Percentiles rank a stretch among this genome's conserved stretches.
These are phyloP conservation scores for Geosiphon pyriformis DNA, from an alignment of 192 early-diverging fungal genomes.

Conservation along the genomic window DNA sequence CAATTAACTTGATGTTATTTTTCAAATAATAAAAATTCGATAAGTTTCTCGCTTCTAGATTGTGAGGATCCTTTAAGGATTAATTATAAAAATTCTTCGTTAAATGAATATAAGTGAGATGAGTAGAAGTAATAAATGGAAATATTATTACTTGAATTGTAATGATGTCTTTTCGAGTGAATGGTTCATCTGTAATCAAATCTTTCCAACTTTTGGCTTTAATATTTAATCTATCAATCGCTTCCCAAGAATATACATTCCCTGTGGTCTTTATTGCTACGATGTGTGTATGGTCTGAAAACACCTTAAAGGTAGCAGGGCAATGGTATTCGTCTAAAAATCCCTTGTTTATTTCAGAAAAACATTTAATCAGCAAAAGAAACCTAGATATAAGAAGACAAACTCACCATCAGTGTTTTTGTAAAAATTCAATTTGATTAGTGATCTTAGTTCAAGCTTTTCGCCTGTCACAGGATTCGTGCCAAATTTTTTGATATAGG, in stretches of 20 bases:
- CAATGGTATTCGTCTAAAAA: slow-evolving; percentile 69
- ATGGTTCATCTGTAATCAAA: slow-evolving; percentile 81
- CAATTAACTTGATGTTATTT: slow-evolving; percentile 55
- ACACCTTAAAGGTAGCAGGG: slow-evolving; percentile 86
- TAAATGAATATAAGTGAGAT: background rate
- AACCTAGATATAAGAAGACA: background rate
- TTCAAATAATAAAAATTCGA: slow-evolving; percentile 72
- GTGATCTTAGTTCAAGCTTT: slow-evolving; percentile 62
- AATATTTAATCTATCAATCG: slow-evolving; percentile 81
- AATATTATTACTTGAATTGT: slow-evolving; percentile 61
- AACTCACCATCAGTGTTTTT: slow-evolving; percentile 61
- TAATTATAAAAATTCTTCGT: slow-evolving; percentile 8
- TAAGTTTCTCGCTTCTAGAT: slow-evolving; percentile 59
- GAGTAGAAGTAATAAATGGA: background rate
- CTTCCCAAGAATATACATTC: slow-evolving; percentile 83
- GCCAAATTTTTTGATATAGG: slow-evolving; percentile 73
- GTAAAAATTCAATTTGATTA: slow-evolving; percentile 75
- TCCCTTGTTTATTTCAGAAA: background rate
- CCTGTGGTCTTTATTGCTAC: slow-evolving; percentile 80
- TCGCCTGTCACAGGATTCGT: slow-evolving; percentile 84
- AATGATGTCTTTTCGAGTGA: slow-evolving; percentile 83
- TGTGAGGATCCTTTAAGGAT: slow-evolving; percentile 67
- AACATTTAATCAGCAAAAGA: background rate
- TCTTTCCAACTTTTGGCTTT: slow-evolving; percentile 83
- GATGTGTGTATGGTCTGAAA: slow-evolving; percentile 80